Evolutionary conservation across 495 filamentous ascomycete genomes (phyloP).

Genomic region (Paragyromitra xinjiangensis): DNA sequence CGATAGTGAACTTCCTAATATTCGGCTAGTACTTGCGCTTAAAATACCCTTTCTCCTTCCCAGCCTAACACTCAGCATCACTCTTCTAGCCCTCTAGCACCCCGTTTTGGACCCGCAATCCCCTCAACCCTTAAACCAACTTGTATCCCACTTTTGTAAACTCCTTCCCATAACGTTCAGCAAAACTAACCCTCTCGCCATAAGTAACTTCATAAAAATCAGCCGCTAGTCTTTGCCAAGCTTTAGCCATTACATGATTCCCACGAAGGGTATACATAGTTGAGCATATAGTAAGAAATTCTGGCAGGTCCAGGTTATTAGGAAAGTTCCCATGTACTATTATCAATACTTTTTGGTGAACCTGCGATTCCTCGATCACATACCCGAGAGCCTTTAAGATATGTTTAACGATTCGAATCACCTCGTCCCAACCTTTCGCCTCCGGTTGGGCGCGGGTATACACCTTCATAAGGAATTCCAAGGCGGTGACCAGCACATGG

Average conservation of each 20-base stretch:
- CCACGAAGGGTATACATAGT: neutral
- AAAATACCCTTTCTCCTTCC: no score
- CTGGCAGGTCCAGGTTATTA: neutral
- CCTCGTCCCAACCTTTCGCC: neutral
- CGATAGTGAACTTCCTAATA: no score
- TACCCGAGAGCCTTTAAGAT: neutral
- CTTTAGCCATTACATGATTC: neutral
- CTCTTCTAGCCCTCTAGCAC: no score
- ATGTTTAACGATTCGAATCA: neutral
- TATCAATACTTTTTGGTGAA: neutral
- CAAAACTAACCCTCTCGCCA: slow-evolving; percentile 18
- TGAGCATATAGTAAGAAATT: neutral
- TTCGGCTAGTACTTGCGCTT: no score
- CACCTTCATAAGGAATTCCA: neutral
- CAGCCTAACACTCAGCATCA: no score
- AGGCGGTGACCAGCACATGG: neutral
- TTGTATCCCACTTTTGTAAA: neutral
- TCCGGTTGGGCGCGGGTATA: neutral
- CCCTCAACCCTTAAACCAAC: neutral
- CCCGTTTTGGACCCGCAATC: no score
- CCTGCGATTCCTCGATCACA: neutral
- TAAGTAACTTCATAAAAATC: slow-evolving; percentile 12
- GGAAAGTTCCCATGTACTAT: neutral
- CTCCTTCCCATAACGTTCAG: neutral
- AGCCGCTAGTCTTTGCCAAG: neutral